Evolutionary conservation across 139 green algal genomes (phyloP).

Genomic region (Pleodorina starrii): DNA sequence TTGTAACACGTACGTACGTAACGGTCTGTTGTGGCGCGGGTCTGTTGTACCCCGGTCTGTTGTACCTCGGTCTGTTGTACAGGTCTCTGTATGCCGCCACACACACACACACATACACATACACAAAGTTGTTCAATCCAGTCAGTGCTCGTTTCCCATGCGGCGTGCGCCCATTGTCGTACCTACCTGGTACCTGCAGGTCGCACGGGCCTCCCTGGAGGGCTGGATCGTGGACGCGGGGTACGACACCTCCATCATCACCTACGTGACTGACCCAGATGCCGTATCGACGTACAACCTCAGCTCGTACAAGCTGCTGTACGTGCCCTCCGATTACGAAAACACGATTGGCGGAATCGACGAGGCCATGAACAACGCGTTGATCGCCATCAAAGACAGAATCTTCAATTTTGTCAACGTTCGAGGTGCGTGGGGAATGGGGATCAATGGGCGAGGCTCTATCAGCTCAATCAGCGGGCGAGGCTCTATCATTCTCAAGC

Average conservation of each 20-base stretch:
- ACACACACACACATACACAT: background rate
- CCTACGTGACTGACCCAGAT: background rate
- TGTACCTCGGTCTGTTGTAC: background rate
- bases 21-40: no score
- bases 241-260: background rate
- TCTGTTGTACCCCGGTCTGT: no score
- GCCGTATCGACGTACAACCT: background rate
- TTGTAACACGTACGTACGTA: background rate
- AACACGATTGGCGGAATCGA: constrained; percentile 34
- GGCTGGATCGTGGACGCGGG: background rate
- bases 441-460: no score
- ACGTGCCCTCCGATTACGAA: background rate
- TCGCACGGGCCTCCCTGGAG: background rate
- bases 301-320: constrained; percentile 22
- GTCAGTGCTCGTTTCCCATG: no score
- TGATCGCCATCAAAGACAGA: background rate
- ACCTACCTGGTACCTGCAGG: no score
- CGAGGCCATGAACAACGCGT: constrained; percentile 18
- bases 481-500: no score
- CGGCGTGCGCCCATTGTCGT: no score
- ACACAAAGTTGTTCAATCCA: no score
- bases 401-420: constrained; percentile 44
- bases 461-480: no score
- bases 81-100: background rate
- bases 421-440: background rate